Evolutionary conservation across 129 eudicot genomes (phyloP), one percentile per base, ranked within the genome.

Genomic region (Scalesia atractyloides): DNA sequence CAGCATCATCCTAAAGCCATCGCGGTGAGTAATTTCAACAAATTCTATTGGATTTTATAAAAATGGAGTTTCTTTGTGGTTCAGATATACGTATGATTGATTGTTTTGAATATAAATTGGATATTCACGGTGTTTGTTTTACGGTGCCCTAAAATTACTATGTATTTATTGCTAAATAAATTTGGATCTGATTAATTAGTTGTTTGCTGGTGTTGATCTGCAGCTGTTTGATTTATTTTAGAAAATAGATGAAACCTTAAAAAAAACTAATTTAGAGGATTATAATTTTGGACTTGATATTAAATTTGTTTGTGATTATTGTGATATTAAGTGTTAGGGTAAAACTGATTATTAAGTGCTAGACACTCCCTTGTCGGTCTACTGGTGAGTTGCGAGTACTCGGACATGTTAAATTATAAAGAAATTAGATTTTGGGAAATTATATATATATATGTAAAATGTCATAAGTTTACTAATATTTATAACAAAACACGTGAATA

Each of bases 1-100:
- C 80, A 81, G 48, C 85, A 83, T 2, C 85, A 84, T 52, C 91
- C 93, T 11, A 88, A 90, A 83, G 91, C 99, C 71, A 80, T 94
- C 43, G 77, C 96, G 26, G 99, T 93, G 76, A 89, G 83, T 66
- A 53, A 64, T 41, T 19, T 9, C 17, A 30, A 51, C n/a, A 51
- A 62, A 5, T 5, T 60, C 14, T 11, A 20, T 5, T 5, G 16
- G 30, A 16, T 70, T 11, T 7, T 49, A 1, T 26, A 26, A 26
- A 4, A 61, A 52, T 37, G 3, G 37, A 64, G 12, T 14, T 47
- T n/a, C 8, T 53, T 41, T 51, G 12, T 26, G 65, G 58, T 41
- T 75, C 47, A 20, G 15, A 39, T 64, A 5, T 64, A 19, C 64
- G 53, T 73, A n/a, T n/a, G 26, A 22, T 22, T 24, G 30, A 24